Percentiles rank a stretch among this genome's conserved stretches.
These are phyloP conservation scores for Mucor indicus DNA, from an alignment of 371 early-diverging fungal species.

Conservation along the genomic window DNA sequence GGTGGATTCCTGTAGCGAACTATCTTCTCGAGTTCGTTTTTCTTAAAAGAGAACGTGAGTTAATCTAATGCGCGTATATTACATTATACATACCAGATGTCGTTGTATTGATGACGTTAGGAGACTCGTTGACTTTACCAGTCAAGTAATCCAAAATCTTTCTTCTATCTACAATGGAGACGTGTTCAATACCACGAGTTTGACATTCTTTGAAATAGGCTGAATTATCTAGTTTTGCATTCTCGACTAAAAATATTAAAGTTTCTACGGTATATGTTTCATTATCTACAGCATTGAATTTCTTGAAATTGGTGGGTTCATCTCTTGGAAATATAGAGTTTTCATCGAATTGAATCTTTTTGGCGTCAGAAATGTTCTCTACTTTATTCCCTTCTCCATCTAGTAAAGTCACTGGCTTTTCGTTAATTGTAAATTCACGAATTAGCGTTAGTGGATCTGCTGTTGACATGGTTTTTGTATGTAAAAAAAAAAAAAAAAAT, in stretches of 20 bases:
- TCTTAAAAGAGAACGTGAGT: too few relatives aligned
- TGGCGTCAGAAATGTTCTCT: constrained; percentile 52
- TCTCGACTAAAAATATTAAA: constrained; percentile 69
- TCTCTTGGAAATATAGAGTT: constrained; percentile 51
- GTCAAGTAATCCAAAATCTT: constrained; percentile 74
- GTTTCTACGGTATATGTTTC: constrained; percentile 75
- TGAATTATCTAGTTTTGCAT: constrained; percentile 63
- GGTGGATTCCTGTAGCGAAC: constrained; percentile 26
- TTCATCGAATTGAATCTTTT: constrained; percentile 53
- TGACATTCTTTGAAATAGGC: constrained; percentile 71
- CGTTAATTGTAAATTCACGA: constrained; percentile 59
- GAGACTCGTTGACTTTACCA: constrained; percentile 55
- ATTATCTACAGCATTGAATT: constrained; percentile 44
- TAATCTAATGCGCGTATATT: background rate
- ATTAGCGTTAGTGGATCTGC: constrained; percentile 53
- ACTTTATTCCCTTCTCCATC: constrained; percentile 44
- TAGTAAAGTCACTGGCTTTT: constrained; percentile 51
- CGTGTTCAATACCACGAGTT: constrained; percentile 58
- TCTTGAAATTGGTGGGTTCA: constrained; percentile 58
- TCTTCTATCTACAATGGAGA: constrained; percentile 71
- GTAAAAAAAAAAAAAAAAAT: background rate
- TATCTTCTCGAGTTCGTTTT: constrained; percentile 39
- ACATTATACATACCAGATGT: constrained; percentile 2
- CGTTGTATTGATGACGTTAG: constrained; percentile 29
- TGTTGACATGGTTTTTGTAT: constrained; percentile 13